These are phyloP conservation scores for Yarrowia bubula DNA, from an alignment of 805 yeast genomes.

Conservation along the genomic window DNA sequence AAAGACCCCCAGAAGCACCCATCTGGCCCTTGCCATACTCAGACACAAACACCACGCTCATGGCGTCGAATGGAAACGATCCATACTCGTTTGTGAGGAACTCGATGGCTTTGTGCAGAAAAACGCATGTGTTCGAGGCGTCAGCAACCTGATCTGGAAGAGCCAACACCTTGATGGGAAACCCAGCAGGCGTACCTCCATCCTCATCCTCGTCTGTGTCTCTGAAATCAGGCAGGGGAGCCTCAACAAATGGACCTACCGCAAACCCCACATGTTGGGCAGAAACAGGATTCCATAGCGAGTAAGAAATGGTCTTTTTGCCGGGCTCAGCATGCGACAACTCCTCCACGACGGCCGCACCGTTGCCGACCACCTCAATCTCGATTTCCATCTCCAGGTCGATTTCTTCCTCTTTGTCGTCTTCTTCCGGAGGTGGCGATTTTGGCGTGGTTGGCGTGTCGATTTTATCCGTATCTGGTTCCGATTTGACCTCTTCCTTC, in stretches of 20 bases:
- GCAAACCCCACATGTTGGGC: slow-evolving; percentile 97
- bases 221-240: slow-evolving; percentile 50
- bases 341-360: slow-evolving; percentile 61
- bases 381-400: slow-evolving; percentile 32
- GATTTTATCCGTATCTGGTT: too few species aligned
- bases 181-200: slow-evolving; percentile 38
- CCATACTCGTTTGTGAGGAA: slow-evolving; percentile 85
- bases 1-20: slow-evolving; percentile 68
- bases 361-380: slow-evolving; percentile 1
- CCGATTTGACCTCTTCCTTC: background rate
- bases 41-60: slow-evolving; percentile 69
- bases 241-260: slow-evolving; percentile 77
- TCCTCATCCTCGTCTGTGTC: slow-evolving; percentile 40
- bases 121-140: slow-evolving; percentile 70
- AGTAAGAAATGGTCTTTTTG: slow-evolving; percentile 72
- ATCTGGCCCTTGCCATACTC: slow-evolving; percentile 47
- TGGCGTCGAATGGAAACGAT: slow-evolving; percentile 85
- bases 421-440: slow-evolving; percentile 9
- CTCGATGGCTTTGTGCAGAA: slow-evolving; percentile 75
- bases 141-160: slow-evolving; percentile 56
- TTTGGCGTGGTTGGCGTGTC: too few species aligned
- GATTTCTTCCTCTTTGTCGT: slow-evolving; percentile 32
- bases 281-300: slow-evolving; percentile 77
- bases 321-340: slow-evolving; percentile 66
- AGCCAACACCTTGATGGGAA: slow-evolving; percentile 62